These are phyloP conservation scores for Solanum appendiculatum DNA, from an alignment of 257 asterid genomes.

Conservation along the genomic window DNA sequence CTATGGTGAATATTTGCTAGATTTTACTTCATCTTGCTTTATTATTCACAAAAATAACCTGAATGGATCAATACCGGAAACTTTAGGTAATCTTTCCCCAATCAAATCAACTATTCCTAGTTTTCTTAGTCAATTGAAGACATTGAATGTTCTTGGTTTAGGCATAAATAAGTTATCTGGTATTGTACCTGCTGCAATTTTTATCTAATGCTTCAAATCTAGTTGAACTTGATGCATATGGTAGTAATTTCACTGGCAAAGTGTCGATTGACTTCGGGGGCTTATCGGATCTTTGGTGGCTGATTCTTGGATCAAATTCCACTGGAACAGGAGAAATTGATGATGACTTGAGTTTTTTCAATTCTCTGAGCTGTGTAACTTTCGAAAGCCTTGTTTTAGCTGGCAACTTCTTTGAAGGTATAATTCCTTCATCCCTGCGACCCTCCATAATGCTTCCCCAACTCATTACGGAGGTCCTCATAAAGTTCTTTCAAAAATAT, in stretches of 20 bases:
- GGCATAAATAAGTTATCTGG: slow-evolving; percentile 1
- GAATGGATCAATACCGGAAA: background rate
- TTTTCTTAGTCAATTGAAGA: background rate
- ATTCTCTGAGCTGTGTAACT: background rate
- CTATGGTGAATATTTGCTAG: no score
- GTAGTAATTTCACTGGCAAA: background rate
- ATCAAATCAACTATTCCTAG: background rate
- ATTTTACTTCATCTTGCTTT: no score
- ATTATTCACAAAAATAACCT: background rate
- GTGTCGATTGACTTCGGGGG: background rate
- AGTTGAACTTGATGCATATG: background rate
- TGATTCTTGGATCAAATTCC: background rate
- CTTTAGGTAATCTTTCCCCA: background rate
- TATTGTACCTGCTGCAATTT: background rate
- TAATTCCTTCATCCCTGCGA: no score
- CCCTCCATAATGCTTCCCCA: no score
- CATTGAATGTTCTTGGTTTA: background rate
- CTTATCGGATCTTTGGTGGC: background rate
- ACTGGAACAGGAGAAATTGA: background rate
- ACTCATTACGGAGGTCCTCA: no score
- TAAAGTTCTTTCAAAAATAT: no score
- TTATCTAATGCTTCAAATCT: background rate
- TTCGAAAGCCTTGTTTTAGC: no score
- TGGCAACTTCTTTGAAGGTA: no score
- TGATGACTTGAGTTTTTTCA: background rate